These are phyloP conservation scores for Trametes pubescens DNA, from an alignment of 1,284 basidiomycete species.

Conservation along the genomic window DNA sequence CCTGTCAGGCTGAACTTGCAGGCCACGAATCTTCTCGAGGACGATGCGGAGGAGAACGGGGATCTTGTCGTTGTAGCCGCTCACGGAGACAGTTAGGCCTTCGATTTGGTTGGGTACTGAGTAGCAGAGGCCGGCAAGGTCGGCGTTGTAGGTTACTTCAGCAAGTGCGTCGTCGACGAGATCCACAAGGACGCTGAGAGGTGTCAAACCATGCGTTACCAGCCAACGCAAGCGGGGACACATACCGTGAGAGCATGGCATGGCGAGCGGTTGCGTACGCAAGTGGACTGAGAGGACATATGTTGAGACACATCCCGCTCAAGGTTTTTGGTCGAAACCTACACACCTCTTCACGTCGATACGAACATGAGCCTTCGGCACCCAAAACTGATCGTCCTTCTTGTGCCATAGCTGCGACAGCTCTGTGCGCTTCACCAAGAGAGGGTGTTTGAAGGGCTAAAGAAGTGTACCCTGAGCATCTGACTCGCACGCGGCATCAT, in stretches of 20 bases:
- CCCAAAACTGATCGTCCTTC: constrained; percentile 45
- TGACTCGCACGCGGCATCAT: too few relatives aligned
- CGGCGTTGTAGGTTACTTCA: constrained; percentile 64
- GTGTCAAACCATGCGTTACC: constrained; percentile 50
- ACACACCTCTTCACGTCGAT: constrained; percentile 38
- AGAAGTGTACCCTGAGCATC: background rate
- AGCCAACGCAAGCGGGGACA: background rate
- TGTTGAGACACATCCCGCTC: too few relatives aligned
- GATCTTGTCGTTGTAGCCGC: constrained; percentile 77
- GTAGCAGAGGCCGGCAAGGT: constrained; percentile 70
- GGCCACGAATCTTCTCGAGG: constrained; percentile 32
- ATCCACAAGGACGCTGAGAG: constrained; percentile 41
- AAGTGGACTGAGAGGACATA: constrained; percentile 30
- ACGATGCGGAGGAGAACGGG: constrained; percentile 55
- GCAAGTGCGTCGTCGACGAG: constrained; percentile 44
- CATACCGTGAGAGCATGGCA: constrained; percentile 39
- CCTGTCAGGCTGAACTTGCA: constrained; percentile 33
- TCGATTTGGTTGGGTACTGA: constrained; percentile 53
- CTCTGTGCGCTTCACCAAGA: constrained; percentile 30
- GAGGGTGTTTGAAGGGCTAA: constrained; percentile 36
- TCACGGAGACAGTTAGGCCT: constrained; percentile 55
- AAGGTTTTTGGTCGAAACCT: background rate
- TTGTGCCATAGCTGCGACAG: constrained; percentile 41
- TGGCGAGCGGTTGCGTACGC: constrained; percentile 40
- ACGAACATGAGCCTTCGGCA: constrained; percentile 39